Base-by-base conservation (phyloP, 768 basidiomycete species). In the Naematelia aurantialba region DNA sequence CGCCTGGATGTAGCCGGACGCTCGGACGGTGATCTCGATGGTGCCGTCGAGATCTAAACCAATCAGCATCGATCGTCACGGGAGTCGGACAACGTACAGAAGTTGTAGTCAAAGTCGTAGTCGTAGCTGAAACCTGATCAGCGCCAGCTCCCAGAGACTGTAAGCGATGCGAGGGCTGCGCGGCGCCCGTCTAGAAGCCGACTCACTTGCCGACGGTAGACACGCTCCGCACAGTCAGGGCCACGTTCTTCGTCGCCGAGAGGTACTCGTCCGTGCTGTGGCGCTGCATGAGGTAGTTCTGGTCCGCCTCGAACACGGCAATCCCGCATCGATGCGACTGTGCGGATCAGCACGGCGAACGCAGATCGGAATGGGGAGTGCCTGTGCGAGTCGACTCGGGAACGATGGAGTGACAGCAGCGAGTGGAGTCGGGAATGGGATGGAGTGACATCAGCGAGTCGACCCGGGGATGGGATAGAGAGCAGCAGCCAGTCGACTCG, bases 1-100 rank as follows among this genome's bases (percentile, higher is more conserved):
- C 46, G 83, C 84, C 75, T 86, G 85, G 54, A 87, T 78, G 68
- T 87, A 87, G 1, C 85, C 85, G 1, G 85, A 85, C 0, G 85
- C 85, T 5, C 85, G 85, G 17, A 70, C 46, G 1, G 83, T 79
- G 19, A 85, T 83, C 76, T 87, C 85, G 22, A 87, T 81, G 1
- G 84, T 85, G 2, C 85, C 85, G 62, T 87, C 85, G n/a, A 85
- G 69, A 56, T 83, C 81, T 79, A 86, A 85, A 22, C 8, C 34
- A 39, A 17, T 39, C 34, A 39, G 34, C 17, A 39, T 39, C 34
- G 17, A 39, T 8, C 34, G 17, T 8, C 17, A 39, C 17, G 34
- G 17, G 8, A 8, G 34, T 39, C 17, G 5, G 31, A 31, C 19
- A 1, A 55, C 48, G 25, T 19, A 52, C 57, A 12, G 51, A 59